These are phyloP conservation scores for Astragalus glycyphyllos DNA, from an alignment of 306 rosid genomes.

Conservation along the genomic window DNA sequence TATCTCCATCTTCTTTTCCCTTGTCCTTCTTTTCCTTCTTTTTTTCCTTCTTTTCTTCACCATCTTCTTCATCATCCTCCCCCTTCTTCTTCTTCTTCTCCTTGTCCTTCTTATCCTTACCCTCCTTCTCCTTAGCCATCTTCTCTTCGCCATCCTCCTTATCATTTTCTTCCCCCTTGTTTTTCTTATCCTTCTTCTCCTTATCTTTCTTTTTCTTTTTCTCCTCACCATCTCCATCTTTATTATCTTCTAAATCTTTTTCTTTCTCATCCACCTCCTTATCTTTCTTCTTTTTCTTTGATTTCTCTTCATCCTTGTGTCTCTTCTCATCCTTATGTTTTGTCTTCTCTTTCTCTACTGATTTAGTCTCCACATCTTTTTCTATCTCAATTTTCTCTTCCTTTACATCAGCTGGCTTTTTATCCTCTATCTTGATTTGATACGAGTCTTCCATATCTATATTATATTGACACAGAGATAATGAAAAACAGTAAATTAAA, in stretches of 20 bases:
- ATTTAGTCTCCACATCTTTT: constrained; percentile 54
- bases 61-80: not conserved
- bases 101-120: constrained; percentile 7
- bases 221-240: constrained; percentile 20
- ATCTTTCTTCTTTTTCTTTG: constrained; percentile 40
- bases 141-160: not conserved
- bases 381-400: constrained; percentile 50
- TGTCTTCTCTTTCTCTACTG: constrained; percentile 43
- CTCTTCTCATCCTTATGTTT: constrained; percentile 47
- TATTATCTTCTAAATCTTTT: constrained; percentile 5
- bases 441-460: constrained; percentile 57
- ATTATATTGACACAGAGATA: constrained; percentile 15
- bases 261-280: constrained; percentile 9
- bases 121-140: not conserved
- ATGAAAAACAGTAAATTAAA: no score
- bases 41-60: not conserved
- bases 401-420: constrained; percentile 37
- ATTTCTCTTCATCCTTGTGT: constrained; percentile 44
- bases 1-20: not conserved
- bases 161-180: not conserved
- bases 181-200: constrained; percentile 1
- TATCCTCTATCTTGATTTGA: constrained; percentile 50
- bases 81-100: constrained; percentile 8
- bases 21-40: not conserved
- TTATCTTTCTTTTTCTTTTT: not conserved